Evolutionary conservation across 192 early-diverging fungal species (phyloP), one percentile per base, ranked within the genome.

Genomic region (Rhizophagus sp.): DNA sequence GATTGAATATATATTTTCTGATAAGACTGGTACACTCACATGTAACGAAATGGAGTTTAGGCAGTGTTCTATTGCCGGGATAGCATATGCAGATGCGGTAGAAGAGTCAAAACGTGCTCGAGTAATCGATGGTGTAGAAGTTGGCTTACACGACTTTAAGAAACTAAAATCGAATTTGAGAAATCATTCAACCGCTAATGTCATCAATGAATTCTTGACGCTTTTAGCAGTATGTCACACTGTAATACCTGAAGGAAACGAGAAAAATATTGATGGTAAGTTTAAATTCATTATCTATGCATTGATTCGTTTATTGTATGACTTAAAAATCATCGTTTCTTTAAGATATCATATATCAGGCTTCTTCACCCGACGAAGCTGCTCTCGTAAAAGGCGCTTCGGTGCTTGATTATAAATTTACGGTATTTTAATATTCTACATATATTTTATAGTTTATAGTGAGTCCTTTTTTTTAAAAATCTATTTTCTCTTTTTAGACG

Each of bases 1-100:
- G 83, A 92, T 99, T 75, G 97, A 98, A 84, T 99, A 97, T 84
- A 95, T 99, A 39, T 98, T 99, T 78, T 96, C 94, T 62, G 98
- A 99, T 88, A 99, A 99, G 85, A 95, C 93, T 3, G 93, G 93
- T 57, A 96, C 95, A 22, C 83, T 96, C 82, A 96, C 95, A 11
- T 94, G 93, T 82, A 96, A 96, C 79, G 91, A 94, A 78, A 96
- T 96, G 95, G 92, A 96, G 85, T 96, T 95, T 84, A 89, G 90
- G 11, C 90, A 94, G 84, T 97, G 94, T 82, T 93, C 95, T 3
- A 96, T 99, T 75, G 98, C 92, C 15, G 98, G 98, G 36, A 83
- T 95, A 75, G 91, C 93, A 17, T 99, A 99, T 87, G 88, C 96
- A 13, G 95, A 97, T 79, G 83, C 92, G 0, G 95, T 98, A 3